Base-by-base conservation (phyloP, 2,329 filamentous ascomycete genomes). In the Ceratocystiopsis sp. region DNA sequence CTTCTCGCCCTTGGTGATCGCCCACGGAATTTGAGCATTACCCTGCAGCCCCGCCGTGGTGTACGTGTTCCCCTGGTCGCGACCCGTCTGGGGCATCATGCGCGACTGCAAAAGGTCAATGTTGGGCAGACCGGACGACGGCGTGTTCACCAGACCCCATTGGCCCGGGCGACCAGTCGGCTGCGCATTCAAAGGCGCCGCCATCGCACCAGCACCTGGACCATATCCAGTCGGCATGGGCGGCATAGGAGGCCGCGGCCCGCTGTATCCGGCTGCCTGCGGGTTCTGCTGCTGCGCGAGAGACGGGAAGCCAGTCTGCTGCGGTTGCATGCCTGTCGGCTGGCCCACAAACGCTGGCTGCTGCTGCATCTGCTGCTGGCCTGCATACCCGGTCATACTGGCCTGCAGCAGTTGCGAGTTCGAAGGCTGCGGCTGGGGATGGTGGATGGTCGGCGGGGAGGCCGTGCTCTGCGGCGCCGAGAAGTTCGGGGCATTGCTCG, bases 1-100 rank as follows among this genome's bases (percentile, higher is more conserved):
- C 69, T 98, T 98, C 61, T 98, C 91, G 49, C 95, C 87, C 60
- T 98, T 98, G 5, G 91, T 98, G 47, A 98, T 91, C 15, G 91
- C 87, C 91, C 91, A 98, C 0, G 91, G 91, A 55, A 98, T 89
- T 9, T 85, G 89, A 1, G 91, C 91, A 62, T 93, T 96, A 42
- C 91, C 91, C 49, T 85, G 79, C 11, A 98, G 70, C 6, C 89
- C 89, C 46, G 80, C 76, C 2, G 87, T 89, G 9, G 84, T 93
- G 54, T 83, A 96, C 2, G 6, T 29, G 16, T 67, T 71, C 21
- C 81, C 82, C 48, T 78, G 42, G 60, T 96, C 91, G 34, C 91
- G 81, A 38, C 91, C 91, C 52, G 84, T 77, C 57, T 98, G 89
- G 18, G 91, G 91, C 89, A 98, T 96, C 78, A 98, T 91, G 48